A percentile compares a stretch with the other conserved stretches of the same genome.
Conservation (phyloP, 805 yeast species). For the Ogataea parapolymorpha region DNA sequence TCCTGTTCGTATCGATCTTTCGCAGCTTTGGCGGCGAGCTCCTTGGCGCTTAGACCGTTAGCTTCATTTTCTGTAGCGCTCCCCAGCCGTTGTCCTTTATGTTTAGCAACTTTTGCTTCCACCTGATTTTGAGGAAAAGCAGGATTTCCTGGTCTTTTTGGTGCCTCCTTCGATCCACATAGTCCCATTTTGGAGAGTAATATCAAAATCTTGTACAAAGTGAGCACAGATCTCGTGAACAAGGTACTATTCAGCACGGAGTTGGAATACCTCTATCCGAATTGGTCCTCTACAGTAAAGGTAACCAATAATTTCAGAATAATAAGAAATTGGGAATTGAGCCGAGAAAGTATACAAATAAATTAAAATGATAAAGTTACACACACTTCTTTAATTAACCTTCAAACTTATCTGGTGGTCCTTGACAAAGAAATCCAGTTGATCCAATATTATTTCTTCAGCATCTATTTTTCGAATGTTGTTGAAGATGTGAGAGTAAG, state of each 20-base stretch:
- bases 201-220: too few species aligned
- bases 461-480: slow-evolving; percentile 34
- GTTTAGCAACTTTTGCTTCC: too few species aligned
- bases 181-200: not conserved
- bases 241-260: too few species aligned
- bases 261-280: too few species aligned
- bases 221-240: not conserved
- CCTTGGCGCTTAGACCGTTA: slow-evolving; percentile 19
- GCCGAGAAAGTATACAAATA: not conserved
- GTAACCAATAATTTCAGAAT: not conserved
- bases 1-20: slow-evolving; percentile 19
- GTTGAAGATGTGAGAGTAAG: slow-evolving; percentile 33
- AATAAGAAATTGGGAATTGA: not conserved
- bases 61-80: not conserved
- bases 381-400: not conserved
- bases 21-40: slow-evolving; percentile 31
- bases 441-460: slow-evolving; percentile 36
- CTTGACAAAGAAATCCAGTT: slow-evolving; percentile 28
- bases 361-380: not conserved
- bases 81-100: slow-evolving; percentile 2
- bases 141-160: not conserved
- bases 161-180: not conserved
- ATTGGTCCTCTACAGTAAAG: too few species aligned
- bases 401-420: not conserved
- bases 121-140: too few species aligned